phyloP scores from a whole-genome alignment of 169 alveolate species.

The Cryptosporidium canis region DNA sequence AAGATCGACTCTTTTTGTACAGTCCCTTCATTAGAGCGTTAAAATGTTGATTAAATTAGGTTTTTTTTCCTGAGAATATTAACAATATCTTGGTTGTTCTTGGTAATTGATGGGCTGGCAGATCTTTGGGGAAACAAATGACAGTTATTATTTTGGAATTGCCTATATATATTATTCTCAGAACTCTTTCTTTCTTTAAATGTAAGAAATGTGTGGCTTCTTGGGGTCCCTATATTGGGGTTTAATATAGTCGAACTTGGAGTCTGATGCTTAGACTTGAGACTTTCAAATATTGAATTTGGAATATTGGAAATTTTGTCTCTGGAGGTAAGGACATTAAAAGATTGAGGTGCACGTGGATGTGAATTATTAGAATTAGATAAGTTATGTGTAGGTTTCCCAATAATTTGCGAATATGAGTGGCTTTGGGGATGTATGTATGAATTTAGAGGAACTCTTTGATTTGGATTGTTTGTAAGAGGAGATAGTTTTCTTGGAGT shows the following conservation, averaged over 20 bases:
- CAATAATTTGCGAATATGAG: neutral
- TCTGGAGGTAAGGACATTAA: neutral
- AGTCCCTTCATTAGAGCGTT: neutral
- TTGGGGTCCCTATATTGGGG: neutral
- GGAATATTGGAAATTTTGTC: neutral
- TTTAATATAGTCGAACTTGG: neutral
- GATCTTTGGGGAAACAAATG: conserved; percentile 12
- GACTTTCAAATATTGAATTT: neutral
- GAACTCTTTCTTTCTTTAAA: conserved; percentile 17
- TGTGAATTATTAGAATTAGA: neutral
- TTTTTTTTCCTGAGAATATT: conserved; percentile 20
- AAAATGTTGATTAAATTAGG: neutral
- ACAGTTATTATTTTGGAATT: neutral
- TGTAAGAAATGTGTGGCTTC: neutral
- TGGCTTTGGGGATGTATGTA: neutral
- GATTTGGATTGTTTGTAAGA: neutral
- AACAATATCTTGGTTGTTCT: conserved; percentile 21
- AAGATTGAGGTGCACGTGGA: neutral
- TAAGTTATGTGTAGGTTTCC: neutral
- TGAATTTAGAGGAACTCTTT: neutral
- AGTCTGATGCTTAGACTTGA: neutral
- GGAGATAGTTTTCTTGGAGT: conserved; percentile 46
- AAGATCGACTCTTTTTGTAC: neutral
- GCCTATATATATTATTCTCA: neutral
- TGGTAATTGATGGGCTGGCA: conserved; percentile 6